Base-by-base conservation (phyloP, 345 rosid species). In the Excoecaria agallocha region DNA sequence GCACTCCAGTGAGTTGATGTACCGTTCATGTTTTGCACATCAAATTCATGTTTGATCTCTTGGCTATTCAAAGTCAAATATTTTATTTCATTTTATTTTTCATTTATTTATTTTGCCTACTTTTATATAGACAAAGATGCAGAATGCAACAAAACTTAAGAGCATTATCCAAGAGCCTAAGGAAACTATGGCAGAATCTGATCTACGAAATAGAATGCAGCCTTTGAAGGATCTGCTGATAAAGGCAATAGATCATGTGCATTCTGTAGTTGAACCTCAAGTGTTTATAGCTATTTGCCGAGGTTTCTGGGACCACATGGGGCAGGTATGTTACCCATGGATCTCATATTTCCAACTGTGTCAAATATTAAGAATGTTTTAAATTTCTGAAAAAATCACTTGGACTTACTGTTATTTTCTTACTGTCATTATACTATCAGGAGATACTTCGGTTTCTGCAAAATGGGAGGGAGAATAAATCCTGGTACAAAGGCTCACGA, bases 231-330 rank as follows among this genome's bases (percentile, higher is more conserved):
- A 78, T 43, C 60, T 78, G 19, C 57, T 73, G 63, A 68, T 78
- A 19, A 73, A 73, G 41, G 68, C 57, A 58, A 68, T 78, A 17
- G 74, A 78, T 67, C 73, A 78, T 73, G 39, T 78, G 37, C 74
- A 78, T 1, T 37, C 69, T 11, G 77, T 78, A 43, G 81, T 73
- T 67, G 81, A 73, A 68, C 69, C 81, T 50, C 73, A 60, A 24
- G 73, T 78, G 56, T 73, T 78, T 17, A 35, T 78, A 60, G 50
- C 76, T 38, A 73, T 78, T 68, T 72, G 77, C 48, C 81, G 81
- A 59, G 81, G 77, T 67, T 73, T 78, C 13, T 78, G 81, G 81
- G 81, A 78, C 65, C 63, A 66, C 11, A 67, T 78, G 77, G 81
- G 79, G 43, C 74, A 76, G 79, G 79, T 76, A 70, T 24, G 50